Percentiles rank a stretch among this genome's conserved stretches.
These are phyloP conservation scores for Hydrangea macrophylla DNA, from an alignment of 148 eudicot species.

Conservation along the genomic window DNA sequence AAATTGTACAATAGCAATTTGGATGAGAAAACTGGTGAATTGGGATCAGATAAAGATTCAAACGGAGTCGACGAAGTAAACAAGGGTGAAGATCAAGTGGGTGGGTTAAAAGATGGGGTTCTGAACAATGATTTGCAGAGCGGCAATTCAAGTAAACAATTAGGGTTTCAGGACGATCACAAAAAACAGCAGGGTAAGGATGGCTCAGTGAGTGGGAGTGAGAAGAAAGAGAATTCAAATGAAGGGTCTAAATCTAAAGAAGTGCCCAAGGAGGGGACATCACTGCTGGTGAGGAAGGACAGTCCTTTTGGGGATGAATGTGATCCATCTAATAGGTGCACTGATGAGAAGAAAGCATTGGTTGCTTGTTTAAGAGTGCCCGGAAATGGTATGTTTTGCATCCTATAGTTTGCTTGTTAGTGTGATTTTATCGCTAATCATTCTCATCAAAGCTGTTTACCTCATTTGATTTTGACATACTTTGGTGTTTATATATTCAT, in stretches of 20 bases:
- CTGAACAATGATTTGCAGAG: constrained; percentile 15
- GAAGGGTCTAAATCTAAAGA: constrained; percentile 18
- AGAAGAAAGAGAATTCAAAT: constrained; percentile 8
- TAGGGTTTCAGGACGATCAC: constrained; percentile 16
- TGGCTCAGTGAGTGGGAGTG: constrained; percentile 19
- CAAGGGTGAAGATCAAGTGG: constrained; percentile 20
- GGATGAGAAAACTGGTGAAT: constrained; percentile 17
- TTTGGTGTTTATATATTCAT: not conserved
- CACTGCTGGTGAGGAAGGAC: constrained; percentile 26
- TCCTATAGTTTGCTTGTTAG: not conserved
- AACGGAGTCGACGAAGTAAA: constrained; percentile 11
- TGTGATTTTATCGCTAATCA: constrained; percentile 1
- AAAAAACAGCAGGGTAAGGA: constrained; percentile 19
- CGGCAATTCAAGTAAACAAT: constrained; percentile 19
- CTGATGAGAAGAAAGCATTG: constrained; percentile 40
- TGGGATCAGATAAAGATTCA: constrained; percentile 9
- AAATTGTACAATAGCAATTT: constrained; percentile 6
- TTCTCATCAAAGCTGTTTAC: not conserved
- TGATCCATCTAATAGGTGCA: constrained; percentile 62
- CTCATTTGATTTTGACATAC: no score
- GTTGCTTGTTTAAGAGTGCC: constrained; percentile 80
- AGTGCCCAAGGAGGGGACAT: constrained; percentile 18
- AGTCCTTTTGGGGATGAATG: constrained; percentile 45
- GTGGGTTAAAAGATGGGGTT: constrained; percentile 13
- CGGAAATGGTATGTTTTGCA: constrained; percentile 48